phyloP scores from a whole-genome alignment of 495 filamentous ascomycete genomes.

The Hypomontagnella monticulosa region DNA sequence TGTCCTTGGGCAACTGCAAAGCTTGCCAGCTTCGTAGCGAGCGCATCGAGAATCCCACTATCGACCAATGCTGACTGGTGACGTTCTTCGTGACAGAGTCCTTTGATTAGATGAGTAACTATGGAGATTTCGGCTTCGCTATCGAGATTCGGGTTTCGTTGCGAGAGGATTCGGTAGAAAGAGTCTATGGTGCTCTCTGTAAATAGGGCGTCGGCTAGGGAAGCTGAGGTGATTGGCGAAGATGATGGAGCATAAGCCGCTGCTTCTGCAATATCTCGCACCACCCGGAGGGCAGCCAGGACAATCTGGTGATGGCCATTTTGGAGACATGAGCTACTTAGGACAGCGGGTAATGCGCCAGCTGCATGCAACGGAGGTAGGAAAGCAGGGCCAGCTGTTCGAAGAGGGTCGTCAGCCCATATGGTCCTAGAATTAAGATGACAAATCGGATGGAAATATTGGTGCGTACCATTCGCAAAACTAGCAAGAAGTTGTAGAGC shows the following conservation, averaged over 20 bases:
- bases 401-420: slow-evolving; percentile 32
- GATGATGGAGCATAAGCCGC: slow-evolving; percentile 55
- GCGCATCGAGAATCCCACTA: slow-evolving; percentile 77
- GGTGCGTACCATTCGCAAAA: slow-evolving; percentile 77
- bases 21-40: slow-evolving; percentile 79
- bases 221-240: slow-evolving; percentile 42
- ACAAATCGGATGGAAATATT: neutral
- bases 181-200: slow-evolving; percentile 63
- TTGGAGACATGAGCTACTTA: slow-evolving; percentile 71
- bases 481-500: slow-evolving; percentile 82
- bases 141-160: slow-evolving; percentile 57
- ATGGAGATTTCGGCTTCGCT: slow-evolving; percentile 75
- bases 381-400: slow-evolving; percentile 82
- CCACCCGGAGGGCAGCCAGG: slow-evolving; percentile 75
- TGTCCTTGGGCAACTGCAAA: slow-evolving; percentile 75
- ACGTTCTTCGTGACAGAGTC: slow-evolving; percentile 69
- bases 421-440: slow-evolving; percentile 9
- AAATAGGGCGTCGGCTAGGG: slow-evolving; percentile 74
- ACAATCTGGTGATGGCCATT: slow-evolving; percentile 72
- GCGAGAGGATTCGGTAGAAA: slow-evolving; percentile 71
- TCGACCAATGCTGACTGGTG: slow-evolving; percentile 77
- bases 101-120: slow-evolving; percentile 70
- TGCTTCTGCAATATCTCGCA: slow-evolving; percentile 77
- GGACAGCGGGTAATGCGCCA: slow-evolving; percentile 69
- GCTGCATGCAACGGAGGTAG: slow-evolving; percentile 76